phyloP scores from a whole-genome alignment of 768 basidiomycete genomes.

The Lentinus tigrinus region DNA sequence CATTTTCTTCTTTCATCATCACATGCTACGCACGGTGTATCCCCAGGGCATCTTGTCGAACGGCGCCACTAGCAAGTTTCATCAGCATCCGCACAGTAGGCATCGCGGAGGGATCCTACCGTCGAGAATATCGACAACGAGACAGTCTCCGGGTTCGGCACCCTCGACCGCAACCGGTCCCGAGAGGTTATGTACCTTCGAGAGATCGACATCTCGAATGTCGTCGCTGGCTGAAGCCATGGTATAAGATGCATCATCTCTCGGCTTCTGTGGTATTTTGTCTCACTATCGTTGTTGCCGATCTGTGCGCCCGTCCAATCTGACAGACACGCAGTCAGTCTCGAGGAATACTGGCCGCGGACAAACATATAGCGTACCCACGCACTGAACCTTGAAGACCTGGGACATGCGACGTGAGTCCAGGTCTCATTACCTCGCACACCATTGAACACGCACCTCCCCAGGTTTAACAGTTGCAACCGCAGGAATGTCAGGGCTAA shows the following conservation, averaged over 20 bases:
- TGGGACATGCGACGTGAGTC: constrained; percentile 23
- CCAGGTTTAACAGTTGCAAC: constrained; percentile 62
- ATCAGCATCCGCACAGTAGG: neutral
- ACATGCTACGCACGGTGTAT: constrained; percentile 64
- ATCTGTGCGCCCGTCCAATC: constrained; percentile 83
- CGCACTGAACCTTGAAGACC: constrained; percentile 71
- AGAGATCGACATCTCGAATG: constrained; percentile 61
- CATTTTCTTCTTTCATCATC: too few species aligned
- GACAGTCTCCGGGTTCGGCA: constrained; percentile 75
- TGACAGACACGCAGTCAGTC: constrained; percentile 17
- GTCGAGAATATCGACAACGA: constrained; percentile 80
- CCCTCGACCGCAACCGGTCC: constrained; percentile 76
- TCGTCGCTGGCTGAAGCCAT: constrained; percentile 56
- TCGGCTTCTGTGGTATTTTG: too few species aligned
- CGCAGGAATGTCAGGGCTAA: constrained; percentile 64
- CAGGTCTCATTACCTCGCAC: neutral
- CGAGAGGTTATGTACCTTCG: constrained; percentile 70
- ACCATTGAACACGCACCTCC: constrained; percentile 35
- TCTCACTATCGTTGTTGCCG: constrained; percentile 69
- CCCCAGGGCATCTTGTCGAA: constrained; percentile 83
- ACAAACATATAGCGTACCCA: constrained; percentile 42
- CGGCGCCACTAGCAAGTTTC: constrained; percentile 45
- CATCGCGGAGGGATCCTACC: constrained; percentile 36
- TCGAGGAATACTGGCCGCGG: neutral
- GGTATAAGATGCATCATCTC: neutral